Base-by-base conservation (phyloP, 768 basidiomycete genomes). In the Mrakia frigida region DNA sequence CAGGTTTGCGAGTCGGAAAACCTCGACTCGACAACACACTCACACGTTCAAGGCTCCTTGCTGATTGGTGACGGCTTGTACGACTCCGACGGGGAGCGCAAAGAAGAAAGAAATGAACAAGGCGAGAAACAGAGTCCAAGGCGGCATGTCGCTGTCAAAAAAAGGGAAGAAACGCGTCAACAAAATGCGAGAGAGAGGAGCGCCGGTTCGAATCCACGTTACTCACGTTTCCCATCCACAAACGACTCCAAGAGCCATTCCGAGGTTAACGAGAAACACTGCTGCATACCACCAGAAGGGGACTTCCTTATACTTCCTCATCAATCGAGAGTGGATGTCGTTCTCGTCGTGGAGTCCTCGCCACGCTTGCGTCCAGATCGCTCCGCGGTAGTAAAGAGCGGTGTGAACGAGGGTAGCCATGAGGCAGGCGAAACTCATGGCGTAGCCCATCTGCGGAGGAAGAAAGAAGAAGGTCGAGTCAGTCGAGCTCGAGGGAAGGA, bases 31-130 rank as follows among this genome's bases (percentile, higher is more conserved):
- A 6, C 14, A 0, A 18, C 46, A 14, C 16, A 73, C 70, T 18
- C 41, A 77, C 73, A 77, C 77, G 68, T 77, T 77, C 16, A 77
- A 59, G 3, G 63, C 77, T 18, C 73, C 77, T 41, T 74, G 73
- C 39, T 77, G 77, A 39, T 77, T 77, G 0, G 77, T 73, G 68
- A 77, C 60, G 11, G 77, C 77, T 39, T 77, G 77, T 18, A 77
- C 39, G 28, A 77, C 74, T 13, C 77, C 77, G 35, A 77, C 52
- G n/a, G 77, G 77, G n/a, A 77, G 59, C 28, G 77, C 65, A 28
- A 77, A 77, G 67, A 77, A 59, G 43, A 69, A 67, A 0, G 73
- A 65, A 28, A 74, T 69, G 28, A 70, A 43, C 9, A 77, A 67
- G 46, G 77, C 60, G 25, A 77, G 41, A n/a, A 77, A 74, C 4